A percentile compares a stretch with the other conserved stretches of the same genome.
phyloP scores from a whole-genome alignment of 2,329 filamentous ascomycete genomes.

The Chrysosporium queenslandicum region DNA sequence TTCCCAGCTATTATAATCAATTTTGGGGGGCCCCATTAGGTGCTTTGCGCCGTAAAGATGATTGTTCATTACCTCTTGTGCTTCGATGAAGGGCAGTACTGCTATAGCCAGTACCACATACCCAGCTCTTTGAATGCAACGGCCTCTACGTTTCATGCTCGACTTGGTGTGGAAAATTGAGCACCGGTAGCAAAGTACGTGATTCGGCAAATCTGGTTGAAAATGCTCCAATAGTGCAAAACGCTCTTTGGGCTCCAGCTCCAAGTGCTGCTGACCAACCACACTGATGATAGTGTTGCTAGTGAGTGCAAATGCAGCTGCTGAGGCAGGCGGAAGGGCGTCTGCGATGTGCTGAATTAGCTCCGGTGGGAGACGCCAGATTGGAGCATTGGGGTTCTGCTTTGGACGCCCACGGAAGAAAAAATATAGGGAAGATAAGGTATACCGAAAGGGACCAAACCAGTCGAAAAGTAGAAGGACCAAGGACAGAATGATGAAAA shows the following conservation, averaged over 20 bases:
- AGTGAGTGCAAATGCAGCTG: slow-evolving; percentile 8
- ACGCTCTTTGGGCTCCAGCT: background rate
- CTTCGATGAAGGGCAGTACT: background rate
- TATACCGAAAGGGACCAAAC: background rate
- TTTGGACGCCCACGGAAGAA: background rate
- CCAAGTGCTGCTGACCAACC: background rate
- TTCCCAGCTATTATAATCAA: background rate
- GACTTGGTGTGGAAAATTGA: background rate
- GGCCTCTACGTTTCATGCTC: background rate
- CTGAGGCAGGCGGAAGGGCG: background rate
- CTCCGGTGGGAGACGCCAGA: slow-evolving; percentile 8
- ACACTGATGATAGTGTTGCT: slow-evolving; percentile 2
- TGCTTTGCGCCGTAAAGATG: slow-evolving; percentile 4
- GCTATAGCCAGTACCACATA: background rate
- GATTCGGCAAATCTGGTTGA: background rate
- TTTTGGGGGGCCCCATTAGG: background rate
- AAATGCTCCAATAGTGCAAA: background rate
- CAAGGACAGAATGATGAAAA: no score
- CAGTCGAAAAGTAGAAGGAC: no score
- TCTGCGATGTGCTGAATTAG: slow-evolving; percentile 6
- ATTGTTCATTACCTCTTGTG: background rate
- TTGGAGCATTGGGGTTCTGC: slow-evolving; percentile 1
- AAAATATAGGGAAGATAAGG: background rate
- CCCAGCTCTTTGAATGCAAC: background rate
- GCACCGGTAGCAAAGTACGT: slow-evolving; percentile 2